phyloP scores from a whole-genome alignment of 306 rosid species.

The Canavalia ensiformis region DNA sequence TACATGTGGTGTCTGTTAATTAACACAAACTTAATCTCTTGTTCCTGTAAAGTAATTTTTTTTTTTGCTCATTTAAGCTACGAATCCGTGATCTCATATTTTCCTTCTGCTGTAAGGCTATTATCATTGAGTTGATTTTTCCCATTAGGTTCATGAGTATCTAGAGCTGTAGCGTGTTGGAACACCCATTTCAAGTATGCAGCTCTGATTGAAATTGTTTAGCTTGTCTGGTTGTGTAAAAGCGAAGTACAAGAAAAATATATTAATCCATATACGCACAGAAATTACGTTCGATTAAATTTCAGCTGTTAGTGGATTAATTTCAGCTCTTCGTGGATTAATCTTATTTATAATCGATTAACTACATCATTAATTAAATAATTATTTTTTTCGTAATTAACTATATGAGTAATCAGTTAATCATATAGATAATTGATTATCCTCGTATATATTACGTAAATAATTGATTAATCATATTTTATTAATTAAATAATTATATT shows the following conservation, averaged over 20 bases:
- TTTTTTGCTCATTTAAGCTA: conserved; percentile 9
- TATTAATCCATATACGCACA: too few relatives aligned
- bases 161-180: neutral
- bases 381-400: too few relatives aligned
- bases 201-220: neutral
- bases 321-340: too few relatives aligned
- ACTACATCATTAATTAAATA: too few relatives aligned
- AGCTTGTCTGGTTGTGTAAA: neutral
- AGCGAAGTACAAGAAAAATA: neutral
- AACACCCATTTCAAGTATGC: neutral
- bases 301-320: too few relatives aligned
- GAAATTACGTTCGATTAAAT: too few relatives aligned
- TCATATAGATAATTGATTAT: too few relatives aligned
- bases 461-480: too few relatives aligned
- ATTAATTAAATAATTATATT: too few relatives aligned
- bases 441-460: too few relatives aligned
- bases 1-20: neutral
- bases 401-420: too few relatives aligned
- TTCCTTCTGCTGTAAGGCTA: neutral
- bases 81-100: neutral
- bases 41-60: neutral
- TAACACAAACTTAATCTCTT: conserved; percentile 8
- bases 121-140: neutral
- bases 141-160: neutral
- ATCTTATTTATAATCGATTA: too few relatives aligned